A percentile compares a stretch with the other conserved stretches of the same genome.
Evolutionary conservation across 1,139 yeast species (phyloP).

Genomic region (Chernovozyma sophiae-reginae): DNA sequence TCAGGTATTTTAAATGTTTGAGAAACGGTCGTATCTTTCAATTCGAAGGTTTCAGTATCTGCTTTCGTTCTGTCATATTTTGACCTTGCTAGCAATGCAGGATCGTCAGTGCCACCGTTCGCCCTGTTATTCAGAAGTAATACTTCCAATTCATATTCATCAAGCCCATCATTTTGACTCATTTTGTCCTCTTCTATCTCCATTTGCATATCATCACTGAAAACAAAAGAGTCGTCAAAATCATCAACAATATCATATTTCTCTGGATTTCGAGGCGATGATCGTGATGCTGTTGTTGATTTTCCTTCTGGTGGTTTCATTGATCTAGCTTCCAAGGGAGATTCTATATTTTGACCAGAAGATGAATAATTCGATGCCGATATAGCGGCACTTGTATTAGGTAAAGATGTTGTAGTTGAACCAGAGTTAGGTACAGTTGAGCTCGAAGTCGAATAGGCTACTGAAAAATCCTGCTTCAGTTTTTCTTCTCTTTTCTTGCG

Average conservation of each 20-base stretch:
- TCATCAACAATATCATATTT: slow-evolving; percentile 28
- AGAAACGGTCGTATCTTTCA: background rate
- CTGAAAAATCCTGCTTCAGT: background rate
- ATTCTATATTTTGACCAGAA: too few relatives aligned
- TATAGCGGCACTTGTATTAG: background rate
- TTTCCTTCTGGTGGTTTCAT: slow-evolving; percentile 4
- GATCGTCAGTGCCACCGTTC: slow-evolving; percentile 9
- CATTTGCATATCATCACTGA: slow-evolving; percentile 55
- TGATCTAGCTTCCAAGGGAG: background rate
- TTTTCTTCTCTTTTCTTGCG: background rate
- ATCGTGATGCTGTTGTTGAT: slow-evolving; percentile 10
- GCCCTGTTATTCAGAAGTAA: slow-evolving; percentile 15
- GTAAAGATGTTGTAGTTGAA: background rate
- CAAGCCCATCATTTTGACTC: slow-evolving; percentile 23
- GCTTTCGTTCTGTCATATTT: slow-evolving; percentile 1
- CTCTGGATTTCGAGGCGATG: slow-evolving; percentile 8
- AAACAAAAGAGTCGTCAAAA: slow-evolving; percentile 62
- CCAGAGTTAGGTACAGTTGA: background rate
- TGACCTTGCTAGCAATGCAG: slow-evolving; percentile 7
- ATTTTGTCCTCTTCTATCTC: slow-evolving; percentile 26
- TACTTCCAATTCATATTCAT: slow-evolving; percentile 26
- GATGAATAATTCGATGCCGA: background rate
- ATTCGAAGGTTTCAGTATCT: background rate
- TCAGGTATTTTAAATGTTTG: slow-evolving; percentile 5
- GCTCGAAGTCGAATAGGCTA: background rate